Evolutionary conservation across 768 basidiomycete species (phyloP), one percentile per base, ranked within the genome.

Genomic region (Tricholoma matsutake): DNA sequence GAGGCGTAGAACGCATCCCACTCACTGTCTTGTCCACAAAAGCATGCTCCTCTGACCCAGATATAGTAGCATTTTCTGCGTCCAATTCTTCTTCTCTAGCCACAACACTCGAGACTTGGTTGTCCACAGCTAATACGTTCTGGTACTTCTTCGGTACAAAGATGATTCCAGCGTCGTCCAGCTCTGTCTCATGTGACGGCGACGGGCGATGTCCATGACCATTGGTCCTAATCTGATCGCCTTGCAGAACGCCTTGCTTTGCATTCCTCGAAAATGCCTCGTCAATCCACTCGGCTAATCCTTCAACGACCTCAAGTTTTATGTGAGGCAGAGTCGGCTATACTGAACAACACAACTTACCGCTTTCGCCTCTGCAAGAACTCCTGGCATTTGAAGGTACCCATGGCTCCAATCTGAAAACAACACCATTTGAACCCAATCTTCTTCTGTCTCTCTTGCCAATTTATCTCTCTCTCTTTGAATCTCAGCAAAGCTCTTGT

Each of bases 371-470:
- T 96, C 94, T 43, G 75, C 78, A 86, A 99, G 91, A 66, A 98
- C 73, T 22, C 84, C 77, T 39, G 89, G 83, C 96, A 99, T 99
- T 78, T 97, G 96, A 67, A 96, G 81, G 77, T 94, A 98, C 37
- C 94, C 96, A 73, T 97, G 95, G 67, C 92, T 94, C 97, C 96
- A 98, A 53, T 96, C 96, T 31, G 92, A 91, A 73, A 96, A 93
- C 59, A 98, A 83, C 64, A 92, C 87, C 81, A 94, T 88, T 72
- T 91, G 89, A 20, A 97, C 94, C 95, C 95, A 96, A 71, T 97
- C 95, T 63, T 92, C 88, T 62, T 98, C 97, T 55, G 80, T 85
- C 75, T 97, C 90, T 22, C 79, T 70, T 3, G 77, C 78, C 49
- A 92, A 78, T 61, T 79, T 78, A 52, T 87, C 84, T 57, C 84